Percentiles rank a stretch among this genome's conserved stretches.
These are phyloP conservation scores for Fomes fomentarius DNA, from an alignment of 1,284 basidiomycete genomes.

Conservation along the genomic window DNA sequence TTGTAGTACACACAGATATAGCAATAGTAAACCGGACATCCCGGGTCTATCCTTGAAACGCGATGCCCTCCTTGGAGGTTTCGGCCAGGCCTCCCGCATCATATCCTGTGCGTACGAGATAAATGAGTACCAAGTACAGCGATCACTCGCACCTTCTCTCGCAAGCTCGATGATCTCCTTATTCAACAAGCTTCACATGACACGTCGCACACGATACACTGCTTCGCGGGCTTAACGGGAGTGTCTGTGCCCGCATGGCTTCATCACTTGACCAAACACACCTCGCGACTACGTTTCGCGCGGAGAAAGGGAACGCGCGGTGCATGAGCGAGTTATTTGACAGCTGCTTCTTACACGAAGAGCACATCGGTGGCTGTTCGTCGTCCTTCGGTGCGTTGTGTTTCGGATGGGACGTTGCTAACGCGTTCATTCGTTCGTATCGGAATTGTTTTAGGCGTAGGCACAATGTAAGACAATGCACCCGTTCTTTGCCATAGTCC, in stretches of 20 bases:
- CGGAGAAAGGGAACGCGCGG: conserved; percentile 50
- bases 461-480: conserved; percentile 35
- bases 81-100: conserved; percentile 92
- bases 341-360: conserved; percentile 85
- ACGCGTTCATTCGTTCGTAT: conserved; percentile 20
- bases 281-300: too few species aligned
- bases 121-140: background rate
- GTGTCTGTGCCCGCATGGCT: conserved; percentile 83
- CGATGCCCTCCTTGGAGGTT: conserved; percentile 70
- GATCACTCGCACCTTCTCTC: conserved; percentile 68
- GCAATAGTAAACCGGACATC: too few species aligned
- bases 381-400: conserved; percentile 50
- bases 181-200: conserved; percentile 52
- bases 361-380: conserved; percentile 70
- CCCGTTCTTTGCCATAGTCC: conserved; percentile 80
- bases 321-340: conserved; percentile 77
- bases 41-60: conserved; percentile 70
- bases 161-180: conserved; percentile 77
- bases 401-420: conserved; percentile 59
- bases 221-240: conserved; percentile 71
- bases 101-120: conserved; percentile 81
- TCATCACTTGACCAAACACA: conserved; percentile 55
- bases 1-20: too few species aligned
- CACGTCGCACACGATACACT: conserved; percentile 88
- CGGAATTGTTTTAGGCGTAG: conserved; percentile 25